Evolutionary conservation across 192 early-diverging fungal genomes (phyloP).

Genomic region (Backusella luteola): DNA sequence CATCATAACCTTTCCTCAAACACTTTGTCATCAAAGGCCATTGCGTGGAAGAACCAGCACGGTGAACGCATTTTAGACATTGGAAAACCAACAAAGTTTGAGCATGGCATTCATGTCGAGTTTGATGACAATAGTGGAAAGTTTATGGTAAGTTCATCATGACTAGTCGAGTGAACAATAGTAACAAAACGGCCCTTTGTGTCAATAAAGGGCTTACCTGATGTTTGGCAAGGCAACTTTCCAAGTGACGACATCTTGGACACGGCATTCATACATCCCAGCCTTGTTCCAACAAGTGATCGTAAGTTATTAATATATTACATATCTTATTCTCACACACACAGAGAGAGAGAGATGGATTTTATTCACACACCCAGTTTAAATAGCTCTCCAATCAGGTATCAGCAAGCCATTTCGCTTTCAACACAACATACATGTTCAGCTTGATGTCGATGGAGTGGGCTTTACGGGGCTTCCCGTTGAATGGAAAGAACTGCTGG

Average conservation of each 20-base stretch:
- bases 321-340: background rate
- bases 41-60: conserved; percentile 6
- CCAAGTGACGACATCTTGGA: conserved; percentile 53
- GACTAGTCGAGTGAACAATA: background rate
- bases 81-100: conserved; percentile 52
- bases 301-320: background rate
- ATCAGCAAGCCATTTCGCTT: conserved; percentile 53
- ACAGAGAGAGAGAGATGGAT: background rate
- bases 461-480: conserved; percentile 41
- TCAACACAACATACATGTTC: conserved; percentile 51
- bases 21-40: conserved; percentile 3
- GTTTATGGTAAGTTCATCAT: conserved; percentile 41
- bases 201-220: conserved; percentile 41
- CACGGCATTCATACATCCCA: conserved; percentile 51
- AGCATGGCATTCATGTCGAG: conserved; percentile 59
- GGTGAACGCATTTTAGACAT: conserved; percentile 49
- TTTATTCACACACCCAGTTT: background rate
- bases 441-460: conserved; percentile 29
- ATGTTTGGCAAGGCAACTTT: conserved; percentile 51
- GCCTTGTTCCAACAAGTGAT: conserved; percentile 43
- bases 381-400: conserved; percentile 13
- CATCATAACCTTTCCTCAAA: conserved; percentile 4
- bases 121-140: conserved; percentile 46
- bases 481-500: conserved; percentile 41
- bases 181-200: background rate